Evolutionary conservation across 1,284 basidiomycete species (phyloP), one percentile per base, ranked within the genome.

Genomic region (Boletellus deceptivus): DNA sequence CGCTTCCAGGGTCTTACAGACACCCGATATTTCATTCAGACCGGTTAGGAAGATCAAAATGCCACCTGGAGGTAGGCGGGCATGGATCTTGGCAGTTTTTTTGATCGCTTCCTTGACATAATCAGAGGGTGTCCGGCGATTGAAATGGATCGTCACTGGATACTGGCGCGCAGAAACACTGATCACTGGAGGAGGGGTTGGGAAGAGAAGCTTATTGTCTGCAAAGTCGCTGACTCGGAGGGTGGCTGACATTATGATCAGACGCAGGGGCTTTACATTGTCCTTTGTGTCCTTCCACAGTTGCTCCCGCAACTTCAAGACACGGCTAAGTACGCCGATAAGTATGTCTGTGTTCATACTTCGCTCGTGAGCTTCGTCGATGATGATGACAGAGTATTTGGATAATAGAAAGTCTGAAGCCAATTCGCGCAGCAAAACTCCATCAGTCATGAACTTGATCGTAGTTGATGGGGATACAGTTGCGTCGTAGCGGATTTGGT

Each of bases 391-490:
- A 22, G 91, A 94, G 70, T 99, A 99, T 66, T 88, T 91, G 47
- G 76, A 83, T 16, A 99, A 76, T 29, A 98, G 70, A 65, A 99
- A 96, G 66, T 99, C 96, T 14, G 82, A 83, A 0, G 93, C 88
- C 20, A 99, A 77, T 70, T 99, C 97, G 51, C 97, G 86, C 11
- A 99, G 76, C 22, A 99, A 74, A 14, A 99, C 93, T 76, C 97
- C 97, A 63, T 99, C 97, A 2, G 97, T 99, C 96, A 99, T 99
- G 76, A 99, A 99, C 71, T 99, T 98, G 75, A 99, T 93, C 7
- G 85, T 84, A 0, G 97, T 99, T 22, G 84, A 78, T 0, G 91
- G 78, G 3, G 92, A 92, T 0, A 93, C 89, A 0, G 93, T 98
- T 0, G 92, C 91, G 56, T 98, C 96, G 68, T 99, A 99, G 52